A percentile compares a stretch with the other conserved stretches of the same genome.
These are phyloP conservation scores for Ramaria rubella DNA, from an alignment of 768 basidiomycete species.

Conservation along the genomic window DNA sequence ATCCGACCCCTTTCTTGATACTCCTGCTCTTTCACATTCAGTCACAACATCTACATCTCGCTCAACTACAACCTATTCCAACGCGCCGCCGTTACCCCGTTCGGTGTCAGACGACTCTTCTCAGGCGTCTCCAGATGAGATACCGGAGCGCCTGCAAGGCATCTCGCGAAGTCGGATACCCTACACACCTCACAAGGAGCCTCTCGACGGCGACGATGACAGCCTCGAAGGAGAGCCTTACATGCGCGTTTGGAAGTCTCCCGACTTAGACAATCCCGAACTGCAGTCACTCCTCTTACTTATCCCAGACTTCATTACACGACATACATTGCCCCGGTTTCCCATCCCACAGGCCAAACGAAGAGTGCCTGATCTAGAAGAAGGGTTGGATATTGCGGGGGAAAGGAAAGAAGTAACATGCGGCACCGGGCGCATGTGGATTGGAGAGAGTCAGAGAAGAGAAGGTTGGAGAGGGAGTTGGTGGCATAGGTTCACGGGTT, in stretches of 20 bases:
- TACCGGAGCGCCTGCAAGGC: constrained; percentile 18
- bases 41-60: constrained; percentile 49
- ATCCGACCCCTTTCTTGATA: constrained; percentile 76
- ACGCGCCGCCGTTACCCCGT: constrained; percentile 31
- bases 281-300: constrained; percentile 56
- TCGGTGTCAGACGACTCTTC: constrained; percentile 3
- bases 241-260: constrained; percentile 75
- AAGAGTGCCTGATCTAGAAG: constrained; percentile 56
- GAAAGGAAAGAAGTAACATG: constrained; percentile 55
- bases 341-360: constrained; percentile 28
- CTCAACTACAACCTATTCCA: constrained; percentile 35
- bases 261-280: constrained; percentile 75
- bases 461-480: constrained; percentile 69
- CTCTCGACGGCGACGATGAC: constrained; percentile 26
- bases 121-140: constrained; percentile 13
- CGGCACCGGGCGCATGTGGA: constrained; percentile 83
- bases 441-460: constrained; percentile 52
- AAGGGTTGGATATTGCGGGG: constrained; percentile 51
- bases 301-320: constrained; percentile 73
- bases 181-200: constrained; percentile 26
- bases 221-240: constrained; percentile 37
- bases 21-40: constrained; percentile 52
- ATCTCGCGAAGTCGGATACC: neutral
- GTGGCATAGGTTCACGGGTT: constrained; percentile 72
- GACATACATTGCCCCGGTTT: constrained; percentile 69